These are phyloP conservation scores for Diaporthe vexans DNA, from an alignment of 2,329 filamentous ascomycete genomes.

Conservation along the genomic window DNA sequence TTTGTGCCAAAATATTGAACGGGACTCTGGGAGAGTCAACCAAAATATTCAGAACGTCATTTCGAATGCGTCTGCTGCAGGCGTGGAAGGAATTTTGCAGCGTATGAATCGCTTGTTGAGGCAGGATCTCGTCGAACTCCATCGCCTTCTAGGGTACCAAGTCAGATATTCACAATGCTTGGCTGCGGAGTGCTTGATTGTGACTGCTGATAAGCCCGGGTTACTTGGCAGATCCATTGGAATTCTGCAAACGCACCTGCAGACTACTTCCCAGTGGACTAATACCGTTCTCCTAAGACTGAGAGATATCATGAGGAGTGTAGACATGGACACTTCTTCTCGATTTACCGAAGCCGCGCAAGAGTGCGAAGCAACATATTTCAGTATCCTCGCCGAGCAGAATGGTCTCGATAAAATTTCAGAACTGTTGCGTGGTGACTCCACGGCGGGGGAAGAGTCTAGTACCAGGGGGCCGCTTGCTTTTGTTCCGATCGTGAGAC, in stretches of 20 bases:
- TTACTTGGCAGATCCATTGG: background rate
- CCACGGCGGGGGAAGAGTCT: background rate
- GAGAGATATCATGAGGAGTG: too few species aligned
- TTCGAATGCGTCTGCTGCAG: too few species aligned
- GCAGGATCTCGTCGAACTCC: background rate
- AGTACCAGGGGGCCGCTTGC: background rate
- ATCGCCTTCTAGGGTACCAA: constrained; percentile 1
- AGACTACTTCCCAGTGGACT: background rate
- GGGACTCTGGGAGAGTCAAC: background rate
- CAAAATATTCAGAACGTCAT: background rate
- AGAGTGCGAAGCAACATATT: background rate
- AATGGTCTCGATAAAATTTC: background rate
- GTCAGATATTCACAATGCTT: constrained; percentile 20
- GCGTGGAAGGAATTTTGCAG: background rate
- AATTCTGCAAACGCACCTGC: background rate
- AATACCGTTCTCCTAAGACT: background rate
- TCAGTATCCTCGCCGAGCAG: background rate
- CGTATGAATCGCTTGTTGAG: background rate
- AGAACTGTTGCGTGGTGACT: background rate
- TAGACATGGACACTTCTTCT: background rate
- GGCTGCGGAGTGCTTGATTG: background rate
- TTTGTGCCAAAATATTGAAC: background rate
- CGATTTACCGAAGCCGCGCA: background rate
- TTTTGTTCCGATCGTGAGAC: background rate
- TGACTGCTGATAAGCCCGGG: background rate